Conservation (phyloP, 2,329 filamentous ascomycete species). For the Neurospora crassa region DNA sequence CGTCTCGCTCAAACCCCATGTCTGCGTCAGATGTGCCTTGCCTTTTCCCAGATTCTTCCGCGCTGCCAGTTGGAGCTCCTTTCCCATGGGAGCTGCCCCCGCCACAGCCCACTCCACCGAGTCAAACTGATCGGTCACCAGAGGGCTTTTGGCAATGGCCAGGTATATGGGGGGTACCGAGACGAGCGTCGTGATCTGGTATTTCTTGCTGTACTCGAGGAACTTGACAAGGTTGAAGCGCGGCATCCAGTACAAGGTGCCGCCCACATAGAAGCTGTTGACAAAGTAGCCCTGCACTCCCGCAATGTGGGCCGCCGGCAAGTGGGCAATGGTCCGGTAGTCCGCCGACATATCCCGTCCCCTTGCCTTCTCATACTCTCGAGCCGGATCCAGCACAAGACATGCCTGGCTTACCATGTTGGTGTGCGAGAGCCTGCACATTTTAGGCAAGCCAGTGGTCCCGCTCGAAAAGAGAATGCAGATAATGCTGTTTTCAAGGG, state of each 20-base stretch:
- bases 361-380: slow-evolving; percentile 20
- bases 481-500: slow-evolving; percentile 31
- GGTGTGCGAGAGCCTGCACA: slow-evolving; percentile 34
- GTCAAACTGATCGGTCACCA: slow-evolving; percentile 46
- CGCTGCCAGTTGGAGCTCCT: slow-evolving; percentile 41
- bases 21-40: slow-evolving; percentile 36
- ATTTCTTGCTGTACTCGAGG: slow-evolving; percentile 39
- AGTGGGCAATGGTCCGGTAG: slow-evolving; percentile 30
- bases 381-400: slow-evolving; percentile 22
- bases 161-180: slow-evolving; percentile 53
- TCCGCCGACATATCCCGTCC: slow-evolving; percentile 16
- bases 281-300: slow-evolving; percentile 35
- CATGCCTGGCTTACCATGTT: slow-evolving; percentile 32
- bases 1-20: slow-evolving; percentile 51
- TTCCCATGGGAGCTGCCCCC: slow-evolving; percentile 48
- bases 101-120: slow-evolving; percentile 35
- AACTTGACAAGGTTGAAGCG: slow-evolving; percentile 48
- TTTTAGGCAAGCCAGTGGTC: slow-evolving; percentile 39
- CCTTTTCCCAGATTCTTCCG: slow-evolving; percentile 36
- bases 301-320: slow-evolving; percentile 37
- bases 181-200: slow-evolving; percentile 44
- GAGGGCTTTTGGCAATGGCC: slow-evolving; percentile 45
- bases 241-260: slow-evolving; percentile 52
- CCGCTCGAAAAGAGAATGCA: slow-evolving; percentile 39
- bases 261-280: slow-evolving; percentile 31